A percentile compares a stretch with the other conserved stretches of the same genome.
These are phyloP conservation scores for Lepidopterella palustris DNA, from an alignment of 495 filamentous ascomycete species.

Conservation along the genomic window DNA sequence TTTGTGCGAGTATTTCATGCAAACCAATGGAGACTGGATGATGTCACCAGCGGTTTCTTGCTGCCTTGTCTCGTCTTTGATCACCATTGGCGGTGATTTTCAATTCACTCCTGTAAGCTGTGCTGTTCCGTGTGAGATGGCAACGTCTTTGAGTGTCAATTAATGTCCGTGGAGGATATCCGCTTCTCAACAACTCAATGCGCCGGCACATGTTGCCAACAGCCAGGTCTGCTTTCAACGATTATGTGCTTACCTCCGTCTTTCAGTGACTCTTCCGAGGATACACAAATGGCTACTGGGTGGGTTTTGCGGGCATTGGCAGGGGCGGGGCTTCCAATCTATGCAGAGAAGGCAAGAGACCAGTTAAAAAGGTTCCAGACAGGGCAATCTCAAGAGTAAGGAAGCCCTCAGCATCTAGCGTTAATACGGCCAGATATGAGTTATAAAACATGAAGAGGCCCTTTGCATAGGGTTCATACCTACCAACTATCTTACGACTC, in stretches of 20 bases:
- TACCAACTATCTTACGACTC: constrained; percentile 3
- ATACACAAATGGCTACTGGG: neutral
- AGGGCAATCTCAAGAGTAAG: neutral
- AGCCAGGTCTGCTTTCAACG: neutral
- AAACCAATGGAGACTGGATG: neutral
- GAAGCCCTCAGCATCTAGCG: neutral
- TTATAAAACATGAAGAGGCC: neutral
- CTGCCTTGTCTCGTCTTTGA: no score
- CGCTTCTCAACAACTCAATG: neutral
- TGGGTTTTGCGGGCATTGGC: neutral
- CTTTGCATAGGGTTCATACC: neutral
- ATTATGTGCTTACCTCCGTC: neutral
- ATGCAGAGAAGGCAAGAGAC: neutral
- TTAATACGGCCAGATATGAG: neutral
- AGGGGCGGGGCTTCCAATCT: neutral
- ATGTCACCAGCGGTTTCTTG: neutral
- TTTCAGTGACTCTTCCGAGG: neutral
- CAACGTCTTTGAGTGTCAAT: neutral
- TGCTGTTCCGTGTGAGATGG: neutral
- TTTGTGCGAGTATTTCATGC: neutral
- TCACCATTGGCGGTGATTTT: neutral
- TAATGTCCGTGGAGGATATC: neutral
- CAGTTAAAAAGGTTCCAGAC: neutral
- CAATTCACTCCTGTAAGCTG: neutral
- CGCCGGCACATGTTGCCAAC: neutral